Percentiles rank a stretch among this genome's conserved stretches.
Evolutionary conservation across 441 rosid species (phyloP).

Genomic region (Pelargonium myrrhifolium): DNA sequence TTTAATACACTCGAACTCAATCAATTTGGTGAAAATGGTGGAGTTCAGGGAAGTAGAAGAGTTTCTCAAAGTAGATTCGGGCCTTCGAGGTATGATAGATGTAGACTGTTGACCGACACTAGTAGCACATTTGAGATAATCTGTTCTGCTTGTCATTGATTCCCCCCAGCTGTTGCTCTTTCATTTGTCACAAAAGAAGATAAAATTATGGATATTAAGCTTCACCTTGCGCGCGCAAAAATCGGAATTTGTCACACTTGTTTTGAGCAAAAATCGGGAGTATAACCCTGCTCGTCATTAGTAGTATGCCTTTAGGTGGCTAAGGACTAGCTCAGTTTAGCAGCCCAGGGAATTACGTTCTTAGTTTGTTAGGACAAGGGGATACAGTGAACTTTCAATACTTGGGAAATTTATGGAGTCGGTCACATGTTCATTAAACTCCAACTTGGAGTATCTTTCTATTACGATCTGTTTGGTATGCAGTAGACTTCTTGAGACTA

Average conservation of each 20-base stretch:
- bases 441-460: neutral
- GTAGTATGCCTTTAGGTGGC: too few relatives aligned
- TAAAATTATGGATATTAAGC: too few relatives aligned
- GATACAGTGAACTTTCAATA: too few relatives aligned
- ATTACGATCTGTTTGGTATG: neutral
- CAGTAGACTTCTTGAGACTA: neutral
- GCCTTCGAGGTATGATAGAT: conserved; percentile 52
- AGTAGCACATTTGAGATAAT: neutral
- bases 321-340: too few relatives aligned
- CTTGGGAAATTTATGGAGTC: neutral
- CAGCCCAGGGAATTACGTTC: too few relatives aligned
- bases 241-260: neutral
- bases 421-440: neutral
- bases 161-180: too few relatives aligned
- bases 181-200: too few relatives aligned
- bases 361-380: too few relatives aligned
- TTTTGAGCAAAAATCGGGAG: neutral
- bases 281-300: neutral
- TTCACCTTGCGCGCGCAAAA: neutral
- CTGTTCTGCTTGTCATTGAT: neutral
- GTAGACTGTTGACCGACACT: conserved; percentile 1
- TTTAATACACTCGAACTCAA: conserved; percentile 79
- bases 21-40: conserved; percentile 61
- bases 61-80: conserved; percentile 42
- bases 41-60: conserved; percentile 37